Conservation (phyloP, 495 filamentous ascomycete species). For the Trichocladium uniseriatum region DNA sequence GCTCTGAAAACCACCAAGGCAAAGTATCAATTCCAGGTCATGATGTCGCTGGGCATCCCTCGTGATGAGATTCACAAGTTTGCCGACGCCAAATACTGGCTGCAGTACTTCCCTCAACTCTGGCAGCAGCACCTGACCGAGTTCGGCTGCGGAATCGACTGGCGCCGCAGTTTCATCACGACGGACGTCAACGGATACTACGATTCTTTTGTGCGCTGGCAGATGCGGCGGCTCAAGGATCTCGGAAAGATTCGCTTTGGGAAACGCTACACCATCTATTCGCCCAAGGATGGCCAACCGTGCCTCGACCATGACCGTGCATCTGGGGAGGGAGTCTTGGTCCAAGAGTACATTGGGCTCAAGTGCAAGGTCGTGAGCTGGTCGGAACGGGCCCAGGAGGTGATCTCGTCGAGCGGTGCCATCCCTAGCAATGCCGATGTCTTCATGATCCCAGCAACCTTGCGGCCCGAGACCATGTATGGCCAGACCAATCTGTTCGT, state of each 20-base stretch:
- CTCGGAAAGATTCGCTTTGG: conserved; percentile 89
- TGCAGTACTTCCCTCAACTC: conserved; percentile 70
- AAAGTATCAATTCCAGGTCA: conserved; percentile 47
- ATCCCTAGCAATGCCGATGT: conserved; percentile 70
- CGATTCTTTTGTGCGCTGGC: conserved; percentile 93
- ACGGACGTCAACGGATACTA: conserved; percentile 96
- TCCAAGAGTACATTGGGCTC: conserved; percentile 84
- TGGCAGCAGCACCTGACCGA: conserved; percentile 70
- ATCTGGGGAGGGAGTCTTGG: conserved; percentile 78
- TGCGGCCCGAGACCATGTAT: conserved; percentile 97
- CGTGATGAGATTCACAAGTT: conserved; percentile 81
- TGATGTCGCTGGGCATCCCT: conserved; percentile 67
- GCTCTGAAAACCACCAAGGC: conserved; percentile 81
- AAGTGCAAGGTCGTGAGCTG: conserved; percentile 85
- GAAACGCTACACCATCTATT: conserved; percentile 88
- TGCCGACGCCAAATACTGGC: conserved; percentile 72
- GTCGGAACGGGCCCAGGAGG: conserved; percentile 56
- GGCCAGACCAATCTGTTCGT: conserved; percentile 94
- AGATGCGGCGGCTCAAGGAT: conserved; percentile 90
- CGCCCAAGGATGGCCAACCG: conserved; percentile 92
- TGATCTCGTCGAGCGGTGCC: conserved; percentile 50
- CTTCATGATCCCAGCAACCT: conserved; percentile 80
- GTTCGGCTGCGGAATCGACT: conserved; percentile 80
- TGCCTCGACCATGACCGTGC: conserved; percentile 95
- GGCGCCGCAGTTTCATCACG: conserved; percentile 82